phyloP scores from a whole-genome alignment of 345 rosid species.

The Arabidopsis arenosa region DNA sequence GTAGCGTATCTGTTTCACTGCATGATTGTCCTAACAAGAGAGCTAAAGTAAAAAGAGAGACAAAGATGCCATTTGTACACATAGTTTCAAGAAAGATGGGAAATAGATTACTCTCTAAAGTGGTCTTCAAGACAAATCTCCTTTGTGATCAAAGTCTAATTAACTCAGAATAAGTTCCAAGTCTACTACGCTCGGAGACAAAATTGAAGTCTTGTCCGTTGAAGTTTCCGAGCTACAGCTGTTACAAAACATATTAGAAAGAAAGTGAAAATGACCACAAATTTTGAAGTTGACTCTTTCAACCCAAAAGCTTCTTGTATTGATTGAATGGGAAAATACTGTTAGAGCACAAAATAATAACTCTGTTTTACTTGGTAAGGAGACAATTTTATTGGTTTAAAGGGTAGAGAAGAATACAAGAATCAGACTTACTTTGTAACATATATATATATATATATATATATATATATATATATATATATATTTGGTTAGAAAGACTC shows the following conservation, averaged over 20 bases:
- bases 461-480: neutral
- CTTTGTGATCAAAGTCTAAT: neutral
- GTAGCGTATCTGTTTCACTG: slow-evolving; percentile 38
- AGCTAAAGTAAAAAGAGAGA: slow-evolving; percentile 2
- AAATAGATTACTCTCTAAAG: neutral
- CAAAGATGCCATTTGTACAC: neutral
- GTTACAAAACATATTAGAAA: neutral
- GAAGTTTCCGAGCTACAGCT: neutral
- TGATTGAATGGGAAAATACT: neutral
- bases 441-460: neutral
- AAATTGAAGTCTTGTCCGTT: slow-evolving; percentile 15
- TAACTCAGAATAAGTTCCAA: slow-evolving; percentile 17
- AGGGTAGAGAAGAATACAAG: neutral
- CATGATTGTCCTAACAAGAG: slow-evolving; percentile 33
- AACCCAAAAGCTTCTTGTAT: neutral
- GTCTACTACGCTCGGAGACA: slow-evolving; percentile 24
- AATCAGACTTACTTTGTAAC: neutral
- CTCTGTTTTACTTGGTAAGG: neutral
- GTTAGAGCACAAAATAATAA: no score
- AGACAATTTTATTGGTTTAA: neutral
- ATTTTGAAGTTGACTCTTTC: slow-evolving; percentile 6
- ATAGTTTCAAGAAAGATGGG: slow-evolving; percentile 16
- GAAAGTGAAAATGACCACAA: neutral
- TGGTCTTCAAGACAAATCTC: neutral
- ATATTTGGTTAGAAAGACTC: neutral